Percentiles rank a stretch among this genome's conserved stretches.
Evolutionary conservation across 495 filamentous ascomycete species (phyloP).

Genomic region (Lichina pygmaea): DNA sequence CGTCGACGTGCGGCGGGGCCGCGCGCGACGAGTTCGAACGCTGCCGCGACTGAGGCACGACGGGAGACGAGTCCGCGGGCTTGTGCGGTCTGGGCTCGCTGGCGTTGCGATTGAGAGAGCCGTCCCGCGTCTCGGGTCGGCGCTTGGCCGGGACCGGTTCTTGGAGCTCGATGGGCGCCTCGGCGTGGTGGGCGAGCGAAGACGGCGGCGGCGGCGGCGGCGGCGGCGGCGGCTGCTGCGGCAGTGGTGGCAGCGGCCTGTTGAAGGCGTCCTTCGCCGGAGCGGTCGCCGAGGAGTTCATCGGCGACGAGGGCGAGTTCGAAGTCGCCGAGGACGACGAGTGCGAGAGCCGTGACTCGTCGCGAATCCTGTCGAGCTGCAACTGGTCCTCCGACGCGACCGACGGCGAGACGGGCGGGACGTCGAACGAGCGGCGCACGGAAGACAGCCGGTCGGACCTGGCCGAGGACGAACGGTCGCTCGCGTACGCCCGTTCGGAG

Average conservation of each 20-base stretch:
- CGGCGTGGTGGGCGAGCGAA: too few species aligned
- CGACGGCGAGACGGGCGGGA: slow-evolving; percentile 6
- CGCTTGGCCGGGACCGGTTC: not conserved
- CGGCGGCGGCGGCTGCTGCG: not conserved
- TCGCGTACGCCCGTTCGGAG: not conserved
- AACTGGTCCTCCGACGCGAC: slow-evolving; percentile 7
- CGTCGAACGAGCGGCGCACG: slow-evolving; percentile 1
- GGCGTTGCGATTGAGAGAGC: not conserved
- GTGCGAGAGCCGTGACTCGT: slow-evolving; percentile 1
- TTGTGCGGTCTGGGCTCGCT: not conserved
- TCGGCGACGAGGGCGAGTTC: slow-evolving; percentile 1
- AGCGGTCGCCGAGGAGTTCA: not conserved
- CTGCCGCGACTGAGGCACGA: not conserved
- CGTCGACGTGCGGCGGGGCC: not conserved
- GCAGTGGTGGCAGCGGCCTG: not conserved
- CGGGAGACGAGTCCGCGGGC: not conserved
- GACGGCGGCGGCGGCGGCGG: not conserved
- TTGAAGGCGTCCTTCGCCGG: not conserved
- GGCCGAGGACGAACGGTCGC: not conserved
- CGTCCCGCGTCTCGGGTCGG: not conserved
- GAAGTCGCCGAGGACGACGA: not conserved
- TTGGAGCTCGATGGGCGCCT: not conserved
- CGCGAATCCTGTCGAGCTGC: slow-evolving; percentile 7
- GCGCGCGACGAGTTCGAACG: not conserved
- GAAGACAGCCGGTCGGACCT: not conserved